phyloP scores from a whole-genome alignment of 2,329 filamentous ascomycete species.

The Colletotrichum aenigma region DNA sequence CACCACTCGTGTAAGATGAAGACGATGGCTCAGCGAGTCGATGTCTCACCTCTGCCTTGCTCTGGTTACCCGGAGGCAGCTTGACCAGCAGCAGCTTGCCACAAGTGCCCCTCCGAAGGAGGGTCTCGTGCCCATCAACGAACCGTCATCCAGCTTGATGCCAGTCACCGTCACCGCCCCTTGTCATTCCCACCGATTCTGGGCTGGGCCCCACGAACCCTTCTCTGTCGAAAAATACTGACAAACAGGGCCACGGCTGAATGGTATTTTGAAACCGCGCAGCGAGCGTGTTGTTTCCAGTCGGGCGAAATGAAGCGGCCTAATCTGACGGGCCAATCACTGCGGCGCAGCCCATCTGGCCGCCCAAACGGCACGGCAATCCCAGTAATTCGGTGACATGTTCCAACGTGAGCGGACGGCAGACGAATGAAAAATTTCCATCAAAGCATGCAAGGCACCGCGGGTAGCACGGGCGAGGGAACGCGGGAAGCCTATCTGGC shows the following conservation, averaged over 20 bases:
- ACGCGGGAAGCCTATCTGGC: slow-evolving; percentile 15
- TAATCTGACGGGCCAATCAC: slow-evolving; percentile 3
- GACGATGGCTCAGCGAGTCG: slow-evolving; percentile 45
- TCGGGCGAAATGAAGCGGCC: not conserved
- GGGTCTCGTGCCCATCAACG: slow-evolving; percentile 45
- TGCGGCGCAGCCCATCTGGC: not conserved
- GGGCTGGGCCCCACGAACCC: not conserved
- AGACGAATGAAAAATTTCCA: not conserved
- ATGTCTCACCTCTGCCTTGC: slow-evolving; percentile 52
- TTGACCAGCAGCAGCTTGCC: slow-evolving; percentile 38
- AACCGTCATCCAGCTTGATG: slow-evolving; percentile 31
- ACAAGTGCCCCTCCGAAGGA: slow-evolving; percentile 36
- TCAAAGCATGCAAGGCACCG: slow-evolving; percentile 19
- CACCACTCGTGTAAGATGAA: slow-evolving; percentile 47
- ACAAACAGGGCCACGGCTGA: slow-evolving; percentile 6
- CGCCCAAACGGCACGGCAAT: not conserved
- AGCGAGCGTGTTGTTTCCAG: slow-evolving; percentile 6
- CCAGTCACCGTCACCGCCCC: slow-evolving; percentile 7
- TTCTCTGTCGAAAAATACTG: not conserved
- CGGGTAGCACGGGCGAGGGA: not conserved
- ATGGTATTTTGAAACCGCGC: slow-evolving; percentile 1
- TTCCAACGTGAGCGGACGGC: slow-evolving; percentile 18
- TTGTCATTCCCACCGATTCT: not conserved
- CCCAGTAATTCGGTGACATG: slow-evolving; percentile 13
- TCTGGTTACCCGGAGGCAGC: slow-evolving; percentile 27